A percentile compares a stretch with the other conserved stretches of the same genome.
These are phyloP conservation scores for Cladophialophora exuberans DNA, from an alignment of 2,329 filamentous ascomycete genomes.

Conservation along the genomic window DNA sequence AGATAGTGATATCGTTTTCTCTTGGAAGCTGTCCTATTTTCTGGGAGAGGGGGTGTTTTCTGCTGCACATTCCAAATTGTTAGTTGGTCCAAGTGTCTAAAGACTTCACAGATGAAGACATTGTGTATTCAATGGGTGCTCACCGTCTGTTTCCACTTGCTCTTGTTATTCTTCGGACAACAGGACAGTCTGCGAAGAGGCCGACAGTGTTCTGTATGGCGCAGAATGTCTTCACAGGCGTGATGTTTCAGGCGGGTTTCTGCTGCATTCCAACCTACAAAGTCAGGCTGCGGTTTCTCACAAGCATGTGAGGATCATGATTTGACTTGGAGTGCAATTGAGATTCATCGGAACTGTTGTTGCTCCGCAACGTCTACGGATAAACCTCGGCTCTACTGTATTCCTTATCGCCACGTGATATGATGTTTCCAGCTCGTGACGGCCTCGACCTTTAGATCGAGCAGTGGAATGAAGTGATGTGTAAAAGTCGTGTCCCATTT, in stretches of 20 bases:
- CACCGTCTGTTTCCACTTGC: not conserved
- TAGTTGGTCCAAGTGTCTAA: constrained; percentile 27
- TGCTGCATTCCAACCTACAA: not conserved
- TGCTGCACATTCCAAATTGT: constrained; percentile 20
- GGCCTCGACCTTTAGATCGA: no score
- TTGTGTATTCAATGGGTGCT: not conserved
- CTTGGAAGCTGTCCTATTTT: not conserved
- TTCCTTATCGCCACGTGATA: no score
- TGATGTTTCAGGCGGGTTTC: not conserved
- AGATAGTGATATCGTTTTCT: constrained; percentile 4
- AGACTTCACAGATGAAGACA: no score
- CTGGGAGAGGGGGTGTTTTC: constrained; percentile 2
- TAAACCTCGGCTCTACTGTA: not conserved
- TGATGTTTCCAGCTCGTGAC: no score
- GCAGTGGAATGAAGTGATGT: no score
- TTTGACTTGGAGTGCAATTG: not conserved
- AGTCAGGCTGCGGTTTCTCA: not conserved
- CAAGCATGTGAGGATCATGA: not conserved
- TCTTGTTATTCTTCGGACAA: not conserved
- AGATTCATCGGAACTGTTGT: not conserved
- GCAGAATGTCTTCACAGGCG: not conserved
- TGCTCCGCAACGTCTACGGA: not conserved
- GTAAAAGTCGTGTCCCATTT: no score
- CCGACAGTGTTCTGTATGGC: not conserved
- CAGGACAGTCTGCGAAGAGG: not conserved